Base-by-base conservation (phyloP, 176 grass and related monocot genomes). In the Aegilops speltoides region DNA sequence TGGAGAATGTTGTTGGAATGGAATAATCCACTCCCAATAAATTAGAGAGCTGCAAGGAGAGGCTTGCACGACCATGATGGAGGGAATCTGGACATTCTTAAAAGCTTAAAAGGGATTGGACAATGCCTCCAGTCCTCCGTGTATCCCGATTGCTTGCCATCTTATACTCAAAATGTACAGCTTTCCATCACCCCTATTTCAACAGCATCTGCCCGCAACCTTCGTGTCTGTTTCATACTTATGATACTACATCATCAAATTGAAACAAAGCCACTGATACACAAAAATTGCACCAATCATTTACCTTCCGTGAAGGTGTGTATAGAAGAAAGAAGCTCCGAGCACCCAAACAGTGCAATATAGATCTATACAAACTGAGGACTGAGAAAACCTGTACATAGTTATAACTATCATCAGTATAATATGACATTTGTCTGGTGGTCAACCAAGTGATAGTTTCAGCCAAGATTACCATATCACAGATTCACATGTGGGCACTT, bases 41-140 rank as follows among this genome's bases (percentile, higher is more conserved):
- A 83, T 1, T 72, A 29, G 33, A 59, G 76, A 79, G 9, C 63
- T 79, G 23, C 19, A 83, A 13, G 56, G 33, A 90, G 66, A 91
- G 74, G 85, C 67, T 79, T 74, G 89, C 89, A 91, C 85, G 85
- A 91, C 83, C 81, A 68, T 80, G 80, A 61, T 59, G 60, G 83
- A 87, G 63, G 76, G 85, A 87, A 87, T 86, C 85, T 90, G 7
- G 60, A 69, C 60, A 34, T 84, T 73, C 46, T 84, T 48, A 29
- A 43, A 62, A 50, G 26, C 67, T 79, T 16, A 79, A 67, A 86
- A 83, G 64, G 43, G 85, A 84, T 71, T 77, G 45, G 64, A 25
- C 75, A 72, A 31, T 73, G 67, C 48, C n/a, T 82, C 73, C 5
- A 22, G 20, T 23, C 60, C 37, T 82, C 73, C 11, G 73, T 33